Percentiles rank a stretch among this genome's conserved stretches.
Evolutionary conservation across 495 filamentous ascomycete genomes (phyloP).

Genomic region (Trichocladium uniseriatum): DNA sequence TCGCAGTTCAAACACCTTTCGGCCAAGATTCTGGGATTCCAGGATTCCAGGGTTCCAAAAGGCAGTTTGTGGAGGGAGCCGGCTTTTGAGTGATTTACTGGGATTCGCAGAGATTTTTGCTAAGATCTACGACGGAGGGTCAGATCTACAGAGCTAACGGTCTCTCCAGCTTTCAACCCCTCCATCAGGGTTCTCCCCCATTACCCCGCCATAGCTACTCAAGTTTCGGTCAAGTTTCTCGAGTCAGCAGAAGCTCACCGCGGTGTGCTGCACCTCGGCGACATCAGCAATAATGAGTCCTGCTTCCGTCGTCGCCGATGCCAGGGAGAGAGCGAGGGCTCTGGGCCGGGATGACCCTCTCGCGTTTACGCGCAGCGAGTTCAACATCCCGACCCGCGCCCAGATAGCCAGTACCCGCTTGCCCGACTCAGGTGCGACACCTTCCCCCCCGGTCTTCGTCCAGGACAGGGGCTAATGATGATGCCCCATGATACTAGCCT

Average conservation of each 20-base stretch:
- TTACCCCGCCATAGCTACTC: no score
- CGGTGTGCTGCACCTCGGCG: no score
- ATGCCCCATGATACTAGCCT: neutral
- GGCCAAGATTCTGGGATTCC: no score
- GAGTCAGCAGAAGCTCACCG: no score
- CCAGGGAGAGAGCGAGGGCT: conserved; percentile 11
- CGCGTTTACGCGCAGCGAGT: conserved; percentile 59
- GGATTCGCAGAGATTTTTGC: no score
- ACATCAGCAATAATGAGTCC: conserved; percentile 11
- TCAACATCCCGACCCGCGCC: conserved; percentile 71
- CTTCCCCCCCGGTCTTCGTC: neutral
- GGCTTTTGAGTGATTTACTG: no score
- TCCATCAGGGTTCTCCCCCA: neutral
- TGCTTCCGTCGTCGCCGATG: neutral
- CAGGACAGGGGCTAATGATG: conserved; percentile 2
- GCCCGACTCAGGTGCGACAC: conserved; percentile 25
- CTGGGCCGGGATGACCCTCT: conserved; percentile 66
- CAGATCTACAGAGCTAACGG: no score
- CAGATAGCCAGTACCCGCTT: conserved; percentile 63
- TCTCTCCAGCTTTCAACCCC: neutral
- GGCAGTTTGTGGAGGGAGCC: no score
- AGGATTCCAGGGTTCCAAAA: no score
- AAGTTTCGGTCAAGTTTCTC: no score
- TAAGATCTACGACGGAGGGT: no score
- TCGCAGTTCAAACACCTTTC: no score